phyloP scores from a whole-genome alignment of 768 basidiomycete species.

The Tremella fuciformis region DNA sequence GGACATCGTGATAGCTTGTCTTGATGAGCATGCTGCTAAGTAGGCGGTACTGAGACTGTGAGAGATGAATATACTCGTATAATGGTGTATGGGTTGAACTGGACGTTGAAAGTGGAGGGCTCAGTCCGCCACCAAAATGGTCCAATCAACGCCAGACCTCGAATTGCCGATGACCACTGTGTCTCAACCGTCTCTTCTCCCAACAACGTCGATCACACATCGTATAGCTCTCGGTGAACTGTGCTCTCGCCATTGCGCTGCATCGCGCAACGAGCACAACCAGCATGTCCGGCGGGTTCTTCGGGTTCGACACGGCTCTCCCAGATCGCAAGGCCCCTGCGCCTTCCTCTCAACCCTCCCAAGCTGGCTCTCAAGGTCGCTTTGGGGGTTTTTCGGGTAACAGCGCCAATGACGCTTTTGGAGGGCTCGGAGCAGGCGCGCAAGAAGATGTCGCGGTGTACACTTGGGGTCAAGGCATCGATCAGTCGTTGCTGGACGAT shows the following conservation, averaged over 20 bases:
- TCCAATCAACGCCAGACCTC: too few relatives aligned
- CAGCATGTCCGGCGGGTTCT: constrained; percentile 49
- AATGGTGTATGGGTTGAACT: too few relatives aligned
- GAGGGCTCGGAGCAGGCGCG: constrained; percentile 31
- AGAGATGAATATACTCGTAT: too few relatives aligned
- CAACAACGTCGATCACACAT: too few relatives aligned
- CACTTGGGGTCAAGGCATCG: constrained; percentile 89
- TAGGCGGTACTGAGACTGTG: too few relatives aligned
- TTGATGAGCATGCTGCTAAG: constrained; percentile 68
- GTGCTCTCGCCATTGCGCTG: too few relatives aligned
- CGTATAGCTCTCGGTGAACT: too few relatives aligned
- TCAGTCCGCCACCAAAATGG: too few relatives aligned
- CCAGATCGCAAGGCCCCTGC: constrained; percentile 33
- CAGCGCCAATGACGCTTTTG: constrained; percentile 25
- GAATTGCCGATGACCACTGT: too few relatives aligned
- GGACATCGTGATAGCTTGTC: constrained; percentile 72
- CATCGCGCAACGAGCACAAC: background rate
- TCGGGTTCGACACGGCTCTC: constrained; percentile 49
- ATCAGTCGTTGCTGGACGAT: constrained; percentile 68
- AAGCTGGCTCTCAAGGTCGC: constrained; percentile 3
- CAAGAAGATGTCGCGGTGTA: constrained; percentile 84
- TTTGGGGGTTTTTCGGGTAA: constrained; percentile 23
- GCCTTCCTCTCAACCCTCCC: background rate
- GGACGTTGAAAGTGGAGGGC: too few relatives aligned
- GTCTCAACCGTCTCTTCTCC: too few relatives aligned